phyloP scores from a whole-genome alignment of 2,329 filamentous ascomycete genomes.

The Celoporthe dispersa region DNA sequence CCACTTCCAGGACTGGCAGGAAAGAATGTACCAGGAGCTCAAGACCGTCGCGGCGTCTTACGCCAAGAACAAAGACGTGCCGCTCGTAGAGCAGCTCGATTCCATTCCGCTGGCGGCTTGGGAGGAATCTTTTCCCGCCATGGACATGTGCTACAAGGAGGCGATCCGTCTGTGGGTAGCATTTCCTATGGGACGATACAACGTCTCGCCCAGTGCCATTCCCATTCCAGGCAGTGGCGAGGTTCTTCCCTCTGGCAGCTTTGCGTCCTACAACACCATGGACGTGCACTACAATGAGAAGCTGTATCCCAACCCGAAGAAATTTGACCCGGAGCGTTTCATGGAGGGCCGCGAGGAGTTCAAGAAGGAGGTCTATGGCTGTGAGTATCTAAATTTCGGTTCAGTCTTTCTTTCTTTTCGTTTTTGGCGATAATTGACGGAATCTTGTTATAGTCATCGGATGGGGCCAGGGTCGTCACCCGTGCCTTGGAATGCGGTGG shows the following conservation, averaged over 20 bases:
- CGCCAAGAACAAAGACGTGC: slow-evolving; percentile 3
- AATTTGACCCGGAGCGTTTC: slow-evolving; percentile 32
- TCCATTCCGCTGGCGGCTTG: slow-evolving; percentile 26
- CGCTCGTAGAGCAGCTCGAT: slow-evolving; percentile 28
- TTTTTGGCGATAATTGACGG: slow-evolving; percentile 11
- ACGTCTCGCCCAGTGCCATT: not conserved
- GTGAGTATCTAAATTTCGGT: slow-evolving; percentile 21
- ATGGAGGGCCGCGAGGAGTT: slow-evolving; percentile 21
- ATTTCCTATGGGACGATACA: slow-evolving; percentile 18
- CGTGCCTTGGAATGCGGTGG: slow-evolving; percentile 30
- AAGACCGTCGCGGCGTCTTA: not conserved
- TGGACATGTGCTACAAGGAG: slow-evolving; percentile 31
- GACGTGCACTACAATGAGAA: slow-evolving; percentile 33
- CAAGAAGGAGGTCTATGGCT: slow-evolving; percentile 11
- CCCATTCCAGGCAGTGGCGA: slow-evolving; percentile 23
- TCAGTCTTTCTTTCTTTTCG: not conserved
- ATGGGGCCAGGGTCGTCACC: slow-evolving; percentile 31
- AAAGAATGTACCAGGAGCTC: not conserved
- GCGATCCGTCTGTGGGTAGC: slow-evolving; percentile 30
- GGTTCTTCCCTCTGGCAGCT: slow-evolving; percentile 34
- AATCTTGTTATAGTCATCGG: slow-evolving; percentile 24
- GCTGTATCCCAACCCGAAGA: slow-evolving; percentile 32
- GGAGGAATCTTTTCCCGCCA: slow-evolving; percentile 27
- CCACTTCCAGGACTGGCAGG: slow-evolving; percentile 3
- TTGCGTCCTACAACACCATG: slow-evolving; percentile 33